Evolutionary conservation across 805 yeast species (phyloP), one percentile per base, ranked within the genome.

Genomic region (Maudiozyma saulgeensis): DNA sequence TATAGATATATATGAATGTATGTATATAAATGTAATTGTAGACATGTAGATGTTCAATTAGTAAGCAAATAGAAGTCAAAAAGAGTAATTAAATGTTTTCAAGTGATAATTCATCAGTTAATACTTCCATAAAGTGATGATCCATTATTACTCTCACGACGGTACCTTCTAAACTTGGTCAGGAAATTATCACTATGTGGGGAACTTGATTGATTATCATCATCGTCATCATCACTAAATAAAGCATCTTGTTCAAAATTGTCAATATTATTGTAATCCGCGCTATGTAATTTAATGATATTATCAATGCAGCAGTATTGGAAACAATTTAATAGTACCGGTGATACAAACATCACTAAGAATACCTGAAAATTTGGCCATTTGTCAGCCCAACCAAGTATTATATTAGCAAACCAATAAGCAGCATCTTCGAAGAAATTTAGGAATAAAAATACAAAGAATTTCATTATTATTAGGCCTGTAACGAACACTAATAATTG

Each of bases 361-460:
- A 85, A 82, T 15, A 91, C 87, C 64, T 93, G 96, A 38, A 88
- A 74, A 53, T 84, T 80, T 2, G 95, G 93, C 64, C 81, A 81
- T 47, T 78, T 78, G 57, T 84, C 82, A 4, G 93, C 78, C 93
- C 96, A 86, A n/a, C 86, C 79, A 25, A 91, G 70, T 34, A 89
- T 67, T 64, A 85, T 74, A 49, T 83, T 79, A 13, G 95, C 90
- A 47, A 88, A 74, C 71, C 86, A 79, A 50, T 81, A 81, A 13
- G 95, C 88, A 43, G 85, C 71, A 39, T 71, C 71, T 52, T 85
- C 90, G 53, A 87, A 77, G 51, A 82, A 66, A 45, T 80, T 74
- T 38, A 85, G 73, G 38, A 87, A 63, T 1, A 84, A 53, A 51
- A 78, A 80, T 9, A 83, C 71, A 18, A 76, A 60, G 3, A 79